Percentiles rank a stretch among this genome's conserved stretches.
These are phyloP conservation scores for Rubia yunnanensis DNA, from an alignment of 257 asterid genomes.

Conservation along the genomic window DNA sequence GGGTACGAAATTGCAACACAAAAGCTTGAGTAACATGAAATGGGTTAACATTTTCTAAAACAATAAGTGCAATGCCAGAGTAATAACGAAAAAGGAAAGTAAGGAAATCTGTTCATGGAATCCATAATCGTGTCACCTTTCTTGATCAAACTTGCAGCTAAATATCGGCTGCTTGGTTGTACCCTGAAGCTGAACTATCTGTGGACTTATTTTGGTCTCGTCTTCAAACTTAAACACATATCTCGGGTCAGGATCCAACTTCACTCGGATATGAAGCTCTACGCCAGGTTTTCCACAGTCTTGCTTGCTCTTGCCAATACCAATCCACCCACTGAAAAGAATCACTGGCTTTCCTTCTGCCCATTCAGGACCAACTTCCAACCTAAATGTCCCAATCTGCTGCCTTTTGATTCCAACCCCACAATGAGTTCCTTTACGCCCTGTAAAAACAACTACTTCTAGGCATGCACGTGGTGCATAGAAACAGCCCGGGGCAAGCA, in stretches of 20 bases:
- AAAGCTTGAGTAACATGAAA: too few relatives aligned
- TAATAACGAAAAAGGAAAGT: not conserved
- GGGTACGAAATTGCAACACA: not conserved
- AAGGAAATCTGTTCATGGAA: not conserved
- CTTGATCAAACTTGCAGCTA: constrained; percentile 90
- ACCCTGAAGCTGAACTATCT: constrained; percentile 90
- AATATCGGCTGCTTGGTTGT: constrained; percentile 74
- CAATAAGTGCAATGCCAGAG: too few relatives aligned
- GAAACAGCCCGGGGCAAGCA: constrained; percentile 73
- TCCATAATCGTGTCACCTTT: constrained; percentile 48
- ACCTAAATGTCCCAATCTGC: constrained; percentile 65
- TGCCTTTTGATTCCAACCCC: constrained; percentile 75
- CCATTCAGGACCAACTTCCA: constrained; percentile 91
- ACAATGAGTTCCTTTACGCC: constrained; percentile 76
- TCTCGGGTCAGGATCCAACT: constrained; percentile 95
- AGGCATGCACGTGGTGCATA: constrained; percentile 57
- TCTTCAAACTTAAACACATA: constrained; percentile 86
- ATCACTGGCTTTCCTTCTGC: constrained; percentile 66
- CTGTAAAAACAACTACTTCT: constrained; percentile 69
- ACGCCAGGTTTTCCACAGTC: constrained; percentile 57
- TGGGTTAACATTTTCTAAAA: not conserved
- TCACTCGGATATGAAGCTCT: constrained; percentile 82
- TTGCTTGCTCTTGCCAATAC: constrained; percentile 72
- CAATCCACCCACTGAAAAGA: constrained; percentile 87
- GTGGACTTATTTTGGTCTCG: constrained; percentile 76